Evolutionary conservation across 768 basidiomycete species (phyloP), one percentile per base, ranked within the genome.

Genomic region (Russula vinacea): DNA sequence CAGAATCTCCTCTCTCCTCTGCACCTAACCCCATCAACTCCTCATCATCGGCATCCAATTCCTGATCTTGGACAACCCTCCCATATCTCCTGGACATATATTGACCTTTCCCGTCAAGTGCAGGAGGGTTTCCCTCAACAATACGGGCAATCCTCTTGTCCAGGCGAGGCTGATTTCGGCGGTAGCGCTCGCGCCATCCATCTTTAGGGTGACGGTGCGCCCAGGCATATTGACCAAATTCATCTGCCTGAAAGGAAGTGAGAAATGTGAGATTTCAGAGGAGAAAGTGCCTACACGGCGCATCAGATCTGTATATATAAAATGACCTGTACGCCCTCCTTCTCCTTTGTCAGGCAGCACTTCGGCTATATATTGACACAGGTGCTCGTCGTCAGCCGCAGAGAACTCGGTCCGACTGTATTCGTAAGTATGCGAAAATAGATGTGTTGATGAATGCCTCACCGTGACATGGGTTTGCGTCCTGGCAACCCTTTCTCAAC

Each of bases 101-200:
- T 22, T 47, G 57, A 32, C 67, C 56, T 54, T 68, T 70, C n/a
- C 60, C 67, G 40, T 66, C 40, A 16, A 19, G 42, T 14, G 58
- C 26, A 29, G 67, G 58, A 13, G 67, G 62, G 13, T 58, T 58
- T 33, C 50, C 11, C 22, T 62, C 26, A 8, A 67, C 67, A n/a
- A 64, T 65, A 5, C 64, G 56, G 3, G 58, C 60, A 40, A 72
- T 69, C 26, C 62, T 56, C 22, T 17, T 16, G 52, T 72, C 67
- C 37, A 72, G 22, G n/a, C 56, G 51, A 14, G 11, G 32, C 26
- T 42, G 53, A 32, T 72, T 64, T 53, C 68, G 70, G 66, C 66
- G 69, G 63, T 72, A 72, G 2, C 62, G 67, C 55, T 72, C 67
- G 13, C 65, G 69, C 71, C 71, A 72, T 9, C 65, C 58, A 44